These are phyloP conservation scores for Lichtheimia hyalospora DNA, from an alignment of 371 early-diverging fungal genomes.

Conservation along the genomic window DNA sequence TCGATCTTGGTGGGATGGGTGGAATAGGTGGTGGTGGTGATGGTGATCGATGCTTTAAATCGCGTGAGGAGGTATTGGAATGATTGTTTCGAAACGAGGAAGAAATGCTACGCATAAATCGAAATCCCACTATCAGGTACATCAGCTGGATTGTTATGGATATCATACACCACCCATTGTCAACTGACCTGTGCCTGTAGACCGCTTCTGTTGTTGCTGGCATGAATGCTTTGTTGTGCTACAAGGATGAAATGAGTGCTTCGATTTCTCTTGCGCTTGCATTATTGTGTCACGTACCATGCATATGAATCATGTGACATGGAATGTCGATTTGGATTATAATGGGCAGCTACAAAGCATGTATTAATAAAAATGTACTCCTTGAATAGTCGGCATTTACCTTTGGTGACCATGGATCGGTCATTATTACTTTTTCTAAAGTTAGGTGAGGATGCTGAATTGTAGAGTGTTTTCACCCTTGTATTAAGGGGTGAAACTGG, in stretches of 20 bases:
- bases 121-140: background rate
- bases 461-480: background rate
- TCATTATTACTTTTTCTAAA: background rate
- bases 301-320: too few species aligned
- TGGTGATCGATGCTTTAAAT: background rate
- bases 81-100: slow-evolving; percentile 1
- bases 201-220: too few species aligned
- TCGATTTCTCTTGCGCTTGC: too few species aligned
- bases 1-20: background rate
- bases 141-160: too few species aligned
- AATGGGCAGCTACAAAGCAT: too few species aligned
- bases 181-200: too few species aligned
- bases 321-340: too few species aligned
- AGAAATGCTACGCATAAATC: slow-evolving; percentile 16
- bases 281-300: too few species aligned
- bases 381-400: background rate
- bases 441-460: background rate
- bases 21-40: too few species aligned
- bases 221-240: too few species aligned
- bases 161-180: too few species aligned
- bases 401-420: background rate
- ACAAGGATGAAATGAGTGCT: too few species aligned
- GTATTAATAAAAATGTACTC: background rate
- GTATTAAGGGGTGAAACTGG: background rate
- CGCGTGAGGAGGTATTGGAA: background rate